These are phyloP conservation scores for Candida gorgasii DNA, from an alignment of 805 yeast species.

Conservation along the genomic window DNA sequence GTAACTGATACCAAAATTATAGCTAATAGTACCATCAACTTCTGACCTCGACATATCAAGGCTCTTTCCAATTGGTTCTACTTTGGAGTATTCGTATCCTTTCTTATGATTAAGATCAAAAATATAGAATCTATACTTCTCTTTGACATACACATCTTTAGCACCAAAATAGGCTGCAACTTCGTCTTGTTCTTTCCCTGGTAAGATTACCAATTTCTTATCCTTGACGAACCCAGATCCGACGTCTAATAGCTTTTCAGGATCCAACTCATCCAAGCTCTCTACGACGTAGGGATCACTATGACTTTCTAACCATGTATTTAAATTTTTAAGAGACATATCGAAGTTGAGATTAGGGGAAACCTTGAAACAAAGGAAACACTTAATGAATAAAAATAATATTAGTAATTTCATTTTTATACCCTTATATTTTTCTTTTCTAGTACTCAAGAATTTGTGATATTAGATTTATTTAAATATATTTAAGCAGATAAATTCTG, in stretches of 20 bases:
- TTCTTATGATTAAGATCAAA: constrained; percentile 1
- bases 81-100: constrained; percentile 1
- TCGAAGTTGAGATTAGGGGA: constrained; percentile 7
- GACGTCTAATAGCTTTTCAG: neutral
- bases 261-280: constrained; percentile 5
- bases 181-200: constrained; percentile 9
- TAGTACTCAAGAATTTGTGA: neutral
- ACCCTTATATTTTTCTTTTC: too few species aligned
- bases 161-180: constrained; percentile 8
- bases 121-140: neutral
- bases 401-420: neutral
- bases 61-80: constrained; percentile 8
- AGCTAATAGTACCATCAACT: constrained; percentile 13
- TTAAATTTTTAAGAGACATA: constrained; percentile 1
- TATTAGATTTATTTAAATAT: too few species aligned
- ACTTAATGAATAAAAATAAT: neutral
- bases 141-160: neutral
- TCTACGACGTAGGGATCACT: constrained; percentile 5
- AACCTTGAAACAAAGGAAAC: neutral
- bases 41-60: constrained; percentile 9
- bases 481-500: too few species aligned
- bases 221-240: constrained; percentile 6
- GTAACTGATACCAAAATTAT: constrained; percentile 17
- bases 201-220: constrained; percentile 5
- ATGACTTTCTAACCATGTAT: constrained; percentile 8